Conservation (phyloP, 495 filamentous ascomycete species). For the Xanthoparmelia taractica region DNA sequence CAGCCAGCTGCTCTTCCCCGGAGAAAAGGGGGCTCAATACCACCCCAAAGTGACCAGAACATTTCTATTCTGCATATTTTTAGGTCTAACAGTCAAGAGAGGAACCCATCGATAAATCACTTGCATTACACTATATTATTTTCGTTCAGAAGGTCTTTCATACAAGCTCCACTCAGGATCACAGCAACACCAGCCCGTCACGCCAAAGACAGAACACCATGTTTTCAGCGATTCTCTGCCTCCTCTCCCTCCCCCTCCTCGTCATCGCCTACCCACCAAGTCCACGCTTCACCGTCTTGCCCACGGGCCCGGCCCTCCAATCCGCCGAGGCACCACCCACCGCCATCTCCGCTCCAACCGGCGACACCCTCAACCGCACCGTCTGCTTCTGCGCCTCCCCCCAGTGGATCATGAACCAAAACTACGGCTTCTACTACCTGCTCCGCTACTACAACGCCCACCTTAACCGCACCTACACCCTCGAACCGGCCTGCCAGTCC, state of each 20-base stretch:
- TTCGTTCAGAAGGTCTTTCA: not conserved
- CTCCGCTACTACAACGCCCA: constrained; percentile 7
- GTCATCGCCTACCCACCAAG: not conserved
- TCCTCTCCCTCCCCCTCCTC: not conserved
- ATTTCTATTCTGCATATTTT: too few relatives aligned
- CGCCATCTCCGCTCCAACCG: not conserved
- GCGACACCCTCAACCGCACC: constrained; percentile 9
- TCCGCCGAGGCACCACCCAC: not conserved
- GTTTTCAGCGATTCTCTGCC: not conserved
- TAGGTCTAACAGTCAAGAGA: not conserved
- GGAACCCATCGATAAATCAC: not conserved
- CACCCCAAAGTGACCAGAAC: not conserved
- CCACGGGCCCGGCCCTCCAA: not conserved
- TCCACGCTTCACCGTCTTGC: not conserved
- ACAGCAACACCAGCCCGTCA: not conserved
- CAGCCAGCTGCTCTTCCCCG: not conserved
- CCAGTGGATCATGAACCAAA: not conserved
- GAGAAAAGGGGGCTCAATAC: not conserved
- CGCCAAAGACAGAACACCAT: not conserved
- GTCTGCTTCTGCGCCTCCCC: constrained; percentile 8
- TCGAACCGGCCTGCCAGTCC: constrained; percentile 7
- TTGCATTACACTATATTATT: not conserved
- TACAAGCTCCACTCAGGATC: not conserved
- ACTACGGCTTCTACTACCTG: constrained; percentile 8
- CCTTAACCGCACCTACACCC: not conserved